These are phyloP conservation scores for Heterobasidion annosum DNA, from an alignment of 1,284 basidiomycete genomes.

Conservation along the genomic window DNA sequence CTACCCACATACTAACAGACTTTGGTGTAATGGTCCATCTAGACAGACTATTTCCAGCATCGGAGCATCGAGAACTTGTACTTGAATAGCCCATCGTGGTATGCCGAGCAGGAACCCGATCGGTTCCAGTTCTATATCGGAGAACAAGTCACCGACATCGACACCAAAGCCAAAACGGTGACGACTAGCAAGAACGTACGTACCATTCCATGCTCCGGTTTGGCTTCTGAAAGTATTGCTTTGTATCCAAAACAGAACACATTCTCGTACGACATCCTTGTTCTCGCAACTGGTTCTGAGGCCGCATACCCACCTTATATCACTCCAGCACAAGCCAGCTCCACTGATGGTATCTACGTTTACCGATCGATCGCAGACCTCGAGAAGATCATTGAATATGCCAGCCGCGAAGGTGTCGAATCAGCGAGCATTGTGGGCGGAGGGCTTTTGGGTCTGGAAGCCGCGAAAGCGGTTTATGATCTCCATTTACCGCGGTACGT, in stretches of 20 bases:
- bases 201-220: not conserved
- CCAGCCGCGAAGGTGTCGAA: not conserved
- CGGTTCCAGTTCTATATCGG: not conserved
- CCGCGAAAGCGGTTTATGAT: not conserved
- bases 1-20: not conserved
- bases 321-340: not conserved
- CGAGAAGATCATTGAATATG: not conserved
- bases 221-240: not conserved
- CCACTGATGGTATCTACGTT: not conserved
- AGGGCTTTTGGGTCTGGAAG: not conserved
- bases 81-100: not conserved
- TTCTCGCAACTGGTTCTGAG: not conserved
- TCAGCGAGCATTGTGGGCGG: not conserved
- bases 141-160: not conserved
- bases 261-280: not conserved
- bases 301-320: not conserved
- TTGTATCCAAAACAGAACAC: not conserved
- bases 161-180: not conserved
- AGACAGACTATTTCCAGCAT: conserved; percentile 1
- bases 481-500: not conserved
- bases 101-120: conserved; percentile 1
- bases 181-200: not conserved
- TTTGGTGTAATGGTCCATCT: not conserved
- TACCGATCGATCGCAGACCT: not conserved
- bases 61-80: not conserved